Evolutionary conservation across 345 rosid genomes (phyloP), one percentile per base, ranked within the genome.

Genomic region (Eucalyptus cloeziana): DNA sequence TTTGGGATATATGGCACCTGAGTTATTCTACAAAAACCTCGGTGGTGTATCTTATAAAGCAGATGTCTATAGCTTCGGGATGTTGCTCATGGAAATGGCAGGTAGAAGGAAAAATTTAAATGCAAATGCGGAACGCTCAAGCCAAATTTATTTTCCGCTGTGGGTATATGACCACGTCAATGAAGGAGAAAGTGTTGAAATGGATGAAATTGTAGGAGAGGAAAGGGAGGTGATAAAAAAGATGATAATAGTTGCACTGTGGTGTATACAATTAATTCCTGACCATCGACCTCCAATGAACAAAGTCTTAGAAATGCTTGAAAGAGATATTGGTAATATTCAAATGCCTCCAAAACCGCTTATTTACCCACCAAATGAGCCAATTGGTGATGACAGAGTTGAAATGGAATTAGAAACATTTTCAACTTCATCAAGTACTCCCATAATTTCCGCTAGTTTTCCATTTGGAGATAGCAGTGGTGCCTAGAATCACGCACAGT

Each of bases 331-430:
- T 11, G n/a, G 67, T 0, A 60, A 60, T 1, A 6, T 60, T 60
- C 67, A 60, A 2, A 60, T 60, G 7, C 67, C n/a, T 58, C 4
- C 14, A 5, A 58, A 58, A 27, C 64, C 64, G 1, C 64, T 58
- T 58, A 0, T 58, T 58, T 58, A 58, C 7, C n/a, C 64, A 11
- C 2, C 2, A 3, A 2, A 11, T 10, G 64, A 2, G n/a, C 1
- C 7, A 11, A 0, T 24, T 5, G 0, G 11, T 5, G 1, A 12
- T 2, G n/a, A 58, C 4, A 58, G 5, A 2, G 0, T 3, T 0
- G 14, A 58, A 6, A 58, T 25, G 64, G 64, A 25, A 58, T 6
- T 2, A 25, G 64, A 58, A 5, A 58, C 64, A 58, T 5, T 58
- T 6, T 25, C 67, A 25, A 12, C 14, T 58, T 58, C n/a, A 58